Base-by-base conservation (phyloP, 305 asterid species). In the Fraxinus nigra region DNA sequence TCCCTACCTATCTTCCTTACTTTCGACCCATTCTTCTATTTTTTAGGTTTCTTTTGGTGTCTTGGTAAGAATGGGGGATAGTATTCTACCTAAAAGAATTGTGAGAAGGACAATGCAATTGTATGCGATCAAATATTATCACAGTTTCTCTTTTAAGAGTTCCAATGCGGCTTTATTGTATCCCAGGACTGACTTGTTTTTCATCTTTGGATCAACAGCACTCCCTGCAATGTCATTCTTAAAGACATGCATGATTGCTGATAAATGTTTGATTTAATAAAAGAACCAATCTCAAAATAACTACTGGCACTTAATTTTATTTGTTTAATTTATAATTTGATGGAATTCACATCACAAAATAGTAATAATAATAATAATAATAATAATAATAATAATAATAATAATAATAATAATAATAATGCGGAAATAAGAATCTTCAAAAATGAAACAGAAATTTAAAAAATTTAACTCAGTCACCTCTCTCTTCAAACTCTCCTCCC, bases 401-500 rank as follows among this genome's bases (percentile, higher is more conserved):
- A 30, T 30, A 30, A 30, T 30, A 30, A 30, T 30, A 30, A 30
- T 30, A 24, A 63, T 6, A 34, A 34, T 0, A 35, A 7, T 6
- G 70, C 14, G 8, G 5, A 22, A 59, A 20, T 22, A 16, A 40
- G 14, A 63, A 28, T 56, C 56, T 40, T 67, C 13, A 76, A 61
- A 37, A n/a, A 20, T 11, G 61, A 61, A 51, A 59, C 8, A 78
- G 61, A 75, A 84, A 76, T n/a, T 74, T 37, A 2, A 54, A 75
- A 75, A 78, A n/a, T 8, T 75, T 9, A 26, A 81, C 28, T 43
- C n/a, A 75, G 22, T 84, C 84, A 94, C 99, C 93, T 96, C 99
- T 85, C 97, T 91, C 91, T 91, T 96, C 81, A 96, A 86, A 82
- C 90, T 90, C 89, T 96, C 98, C 83, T 96, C 99, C 83, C 99